These are phyloP conservation scores for Taiwanofungus camphoratus DNA, from an alignment of 1,284 basidiomycete genomes.

Conservation along the genomic window DNA sequence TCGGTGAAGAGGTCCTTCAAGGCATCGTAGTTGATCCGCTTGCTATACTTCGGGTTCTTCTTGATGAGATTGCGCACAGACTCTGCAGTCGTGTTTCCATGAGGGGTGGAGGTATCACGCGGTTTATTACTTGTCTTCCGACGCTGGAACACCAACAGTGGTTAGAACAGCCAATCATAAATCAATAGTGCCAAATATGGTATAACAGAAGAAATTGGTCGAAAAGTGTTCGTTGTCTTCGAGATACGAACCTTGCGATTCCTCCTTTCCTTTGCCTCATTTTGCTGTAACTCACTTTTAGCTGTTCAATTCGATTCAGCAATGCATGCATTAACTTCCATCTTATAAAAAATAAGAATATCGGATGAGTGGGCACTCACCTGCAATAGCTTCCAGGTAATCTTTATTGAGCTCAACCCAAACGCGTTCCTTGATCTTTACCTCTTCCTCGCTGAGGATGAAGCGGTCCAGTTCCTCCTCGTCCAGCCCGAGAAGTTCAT, in stretches of 20 bases:
- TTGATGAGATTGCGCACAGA: conserved; percentile 76
- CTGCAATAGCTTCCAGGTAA: conserved; percentile 86
- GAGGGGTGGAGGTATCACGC: conserved; percentile 66
- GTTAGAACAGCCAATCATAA: conserved; percentile 3
- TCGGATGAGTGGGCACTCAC: conserved; percentile 44
- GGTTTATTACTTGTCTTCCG: conserved; percentile 67
- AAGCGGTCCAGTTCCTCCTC: conserved; percentile 91
- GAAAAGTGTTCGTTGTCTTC: conserved; percentile 21
- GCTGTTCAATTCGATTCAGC: conserved; percentile 49
- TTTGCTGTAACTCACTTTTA: conserved; percentile 57
- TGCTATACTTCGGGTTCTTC: conserved; percentile 80
- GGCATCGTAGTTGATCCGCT: conserved; percentile 86
- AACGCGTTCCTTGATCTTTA: conserved; percentile 86
- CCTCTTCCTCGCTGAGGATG: conserved; percentile 82
- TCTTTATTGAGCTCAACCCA: conserved; percentile 97
- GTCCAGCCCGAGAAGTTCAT: conserved; percentile 77
- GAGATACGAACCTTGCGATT: conserved; percentile 70
- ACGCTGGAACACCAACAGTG: conserved; percentile 35
- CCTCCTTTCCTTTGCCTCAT: conserved; percentile 42
- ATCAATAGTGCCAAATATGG: conserved; percentile 16
- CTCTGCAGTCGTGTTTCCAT: conserved; percentile 73
- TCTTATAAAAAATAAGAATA: neutral
- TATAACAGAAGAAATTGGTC: conserved; percentile 12
- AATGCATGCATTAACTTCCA: conserved; percentile 21
- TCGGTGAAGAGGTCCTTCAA: conserved; percentile 72